Evolutionary conservation across 2,329 filamentous ascomycete genomes (phyloP), one percentile per base, ranked within the genome.

Genomic region (Fusarium austroafricanum): DNA sequence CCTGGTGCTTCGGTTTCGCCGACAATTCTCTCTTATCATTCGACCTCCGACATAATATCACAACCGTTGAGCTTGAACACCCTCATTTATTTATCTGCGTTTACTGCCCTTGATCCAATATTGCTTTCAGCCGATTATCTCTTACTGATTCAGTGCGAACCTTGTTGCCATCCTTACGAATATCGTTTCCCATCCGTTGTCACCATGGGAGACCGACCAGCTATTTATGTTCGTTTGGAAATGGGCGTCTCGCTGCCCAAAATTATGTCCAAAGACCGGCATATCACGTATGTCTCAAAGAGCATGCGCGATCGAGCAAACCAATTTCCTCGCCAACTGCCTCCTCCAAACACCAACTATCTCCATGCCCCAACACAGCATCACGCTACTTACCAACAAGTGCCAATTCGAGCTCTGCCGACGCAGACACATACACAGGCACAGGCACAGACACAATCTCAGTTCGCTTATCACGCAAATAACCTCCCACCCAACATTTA

Each of bases 181-280:
- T 12, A 12, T 17, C 33, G 33, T 38, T 26, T 17, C 26, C 40
- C 28, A 33, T 26, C 15, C 28, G 29, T 39, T 37, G 47, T 28
- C 51, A 65, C 31, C 43, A 78, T 77, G 75, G 57, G 61, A 26
- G 63, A 73, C 29, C 68, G 74, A 52, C 74, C 75, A 43, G 64
- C 65, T 37, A 76, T 86, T 54, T 86, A 84, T 59, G 75, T 86
- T 11, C 82, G 84, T 55, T 75, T 87, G 60, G 84, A 85, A 70
- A 84, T 86, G 60, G 83, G 84, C 29, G 75, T 87, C 23, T 84
- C 84, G 1, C 85, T 82, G 80, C 78, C 78, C n/a, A 79, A 79
- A 38, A 78, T 82, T 55, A 61, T 79, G 14, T 78, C 81, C 14
- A 82, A 80, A 59, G 80, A 75, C 51, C 83, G 83, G 61, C 80